Conservation (phyloP, 345 rosid genomes). For the Rhizophora mangle region DNA sequence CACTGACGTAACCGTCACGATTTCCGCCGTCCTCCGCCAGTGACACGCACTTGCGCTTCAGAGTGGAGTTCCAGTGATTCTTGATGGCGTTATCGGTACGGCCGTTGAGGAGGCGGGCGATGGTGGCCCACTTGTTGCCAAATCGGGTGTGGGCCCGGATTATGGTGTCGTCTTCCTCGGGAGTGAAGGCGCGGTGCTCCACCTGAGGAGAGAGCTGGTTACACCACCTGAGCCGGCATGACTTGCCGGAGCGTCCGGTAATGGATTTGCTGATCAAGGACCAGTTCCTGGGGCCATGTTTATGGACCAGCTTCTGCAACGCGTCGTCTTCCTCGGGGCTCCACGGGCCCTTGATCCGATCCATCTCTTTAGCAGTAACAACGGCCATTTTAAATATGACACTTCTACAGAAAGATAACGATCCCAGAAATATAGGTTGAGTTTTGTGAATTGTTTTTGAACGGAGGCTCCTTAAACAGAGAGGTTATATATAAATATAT, state of each 20-base stretch:
- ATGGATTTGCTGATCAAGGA: conserved; percentile 29
- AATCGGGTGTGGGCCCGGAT: conserved; percentile 25
- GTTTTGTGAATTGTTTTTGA: neutral
- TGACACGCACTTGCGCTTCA: conserved; percentile 26
- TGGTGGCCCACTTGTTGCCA: conserved; percentile 32
- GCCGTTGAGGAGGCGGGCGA: conserved; percentile 29
- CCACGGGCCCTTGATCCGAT: conserved; percentile 31
- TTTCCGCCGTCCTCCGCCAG: conserved; percentile 20
- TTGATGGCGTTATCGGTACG: conserved; percentile 40
- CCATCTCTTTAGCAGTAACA: conserved; percentile 8
- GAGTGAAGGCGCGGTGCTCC: conserved; percentile 23
- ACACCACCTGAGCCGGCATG: conserved; percentile 30
- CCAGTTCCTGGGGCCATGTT: conserved; percentile 31
- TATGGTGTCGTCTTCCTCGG: conserved; percentile 27
- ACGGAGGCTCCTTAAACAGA: neutral
- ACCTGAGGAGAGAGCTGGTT: conserved; percentile 33
- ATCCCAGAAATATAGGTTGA: neutral
- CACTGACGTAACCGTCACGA: no score
- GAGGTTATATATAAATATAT: neutral
- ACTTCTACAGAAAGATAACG: neutral
- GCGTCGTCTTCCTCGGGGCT: conserved; percentile 29
- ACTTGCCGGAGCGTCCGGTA: conserved; percentile 27
- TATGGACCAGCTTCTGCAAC: conserved; percentile 20
- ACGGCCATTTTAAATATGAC: neutral
- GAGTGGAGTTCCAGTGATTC: conserved; percentile 39